Base-by-base conservation (phyloP, 768 basidiomycete species). In the Candolleomyces aberdarensis region DNA sequence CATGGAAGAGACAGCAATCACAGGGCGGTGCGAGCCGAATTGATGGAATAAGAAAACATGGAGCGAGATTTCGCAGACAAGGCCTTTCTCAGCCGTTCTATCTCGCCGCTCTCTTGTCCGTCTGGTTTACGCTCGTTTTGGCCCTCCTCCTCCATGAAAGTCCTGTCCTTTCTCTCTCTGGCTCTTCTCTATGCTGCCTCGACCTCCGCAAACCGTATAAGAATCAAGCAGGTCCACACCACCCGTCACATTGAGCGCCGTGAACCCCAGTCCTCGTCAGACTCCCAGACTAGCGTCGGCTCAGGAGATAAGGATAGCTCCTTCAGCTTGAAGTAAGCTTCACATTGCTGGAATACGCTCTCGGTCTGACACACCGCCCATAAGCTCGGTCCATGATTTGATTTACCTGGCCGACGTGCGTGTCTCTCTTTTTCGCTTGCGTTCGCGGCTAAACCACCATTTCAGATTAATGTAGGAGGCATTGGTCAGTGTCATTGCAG, bases 391-490 rank as follows among this genome's bases (percentile, higher is more conserved):
- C 29, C 83, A 86, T 62, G 92, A 94, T 74, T 70, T 94, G 72
- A 80, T 94, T 61, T 94, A 94, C 66, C 81, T 92, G 59, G 82
- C 86, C 58, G 86, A 93, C 68, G 90, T 91, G 66, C 73, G 88
- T 75, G 19, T 40, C 15, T 58, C 6, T 50, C 48, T 48, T 57
- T 62, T 8, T 44, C 31, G 44, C 36, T 58, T 40, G 29, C 44
- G 36, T 44, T 63, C 56, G 31, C 48, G n/a, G 39, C 43, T 63
- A 61, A 61, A 40, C 59, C 47, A 41, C 60, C 22, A 48, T 49
- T 61, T 31, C 67, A 92, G 91, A 76, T 93, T 64, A 85, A 85
- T 58, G 73, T 92, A 52, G 92, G 83, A 62, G 84, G 81, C 56
- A 74, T 69, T 60, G 75, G 90, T 92, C 53, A 64, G 83, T 74